Evolutionary conservation across 192 early-diverging fungal genomes (phyloP).

Genomic region (Backusella morwellensis): DNA sequence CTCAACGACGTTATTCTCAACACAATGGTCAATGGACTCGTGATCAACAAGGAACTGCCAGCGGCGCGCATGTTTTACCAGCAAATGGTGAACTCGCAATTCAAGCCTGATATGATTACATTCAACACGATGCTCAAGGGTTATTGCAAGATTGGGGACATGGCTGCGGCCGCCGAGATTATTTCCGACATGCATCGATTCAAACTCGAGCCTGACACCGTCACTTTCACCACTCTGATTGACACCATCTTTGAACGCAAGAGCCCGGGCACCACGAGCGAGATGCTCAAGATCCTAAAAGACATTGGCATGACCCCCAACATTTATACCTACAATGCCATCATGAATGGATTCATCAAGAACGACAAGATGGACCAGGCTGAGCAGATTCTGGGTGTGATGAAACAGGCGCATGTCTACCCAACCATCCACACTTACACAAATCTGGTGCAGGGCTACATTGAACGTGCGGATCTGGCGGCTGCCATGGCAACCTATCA

Average conservation of each 20-base stretch:
- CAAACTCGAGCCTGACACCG: constrained; percentile 24
- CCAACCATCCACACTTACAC: constrained; percentile 35
- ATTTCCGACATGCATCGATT: constrained; percentile 21
- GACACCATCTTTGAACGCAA: constrained; percentile 19
- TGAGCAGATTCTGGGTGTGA: constrained; percentile 3
- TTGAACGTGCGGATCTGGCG: constrained; percentile 10
- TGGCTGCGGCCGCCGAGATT: constrained; percentile 5
- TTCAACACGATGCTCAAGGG: constrained; percentile 38
- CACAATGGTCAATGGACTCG: constrained; percentile 32
- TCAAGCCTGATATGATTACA: constrained; percentile 31
- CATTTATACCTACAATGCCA: constrained; percentile 30
- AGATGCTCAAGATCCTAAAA: constrained; percentile 7
- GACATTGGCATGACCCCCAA: constrained; percentile 23
- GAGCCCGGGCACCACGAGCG: background rate
- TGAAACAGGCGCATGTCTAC: constrained; percentile 3
- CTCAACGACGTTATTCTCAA: constrained; percentile 31
- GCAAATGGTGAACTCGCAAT: constrained; percentile 18
- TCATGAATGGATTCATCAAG: constrained; percentile 32
- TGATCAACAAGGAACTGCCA: constrained; percentile 27
- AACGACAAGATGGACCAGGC: constrained; percentile 22
- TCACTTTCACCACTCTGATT: constrained; percentile 32
- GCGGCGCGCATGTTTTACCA: constrained; percentile 22
- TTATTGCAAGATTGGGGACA: constrained; percentile 8
- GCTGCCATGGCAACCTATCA: constrained; percentile 27
- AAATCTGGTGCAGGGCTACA: constrained; percentile 33